These are phyloP conservation scores for Nakazawaea molendinolei DNA, from an alignment of 805 yeast species.

Conservation along the genomic window DNA sequence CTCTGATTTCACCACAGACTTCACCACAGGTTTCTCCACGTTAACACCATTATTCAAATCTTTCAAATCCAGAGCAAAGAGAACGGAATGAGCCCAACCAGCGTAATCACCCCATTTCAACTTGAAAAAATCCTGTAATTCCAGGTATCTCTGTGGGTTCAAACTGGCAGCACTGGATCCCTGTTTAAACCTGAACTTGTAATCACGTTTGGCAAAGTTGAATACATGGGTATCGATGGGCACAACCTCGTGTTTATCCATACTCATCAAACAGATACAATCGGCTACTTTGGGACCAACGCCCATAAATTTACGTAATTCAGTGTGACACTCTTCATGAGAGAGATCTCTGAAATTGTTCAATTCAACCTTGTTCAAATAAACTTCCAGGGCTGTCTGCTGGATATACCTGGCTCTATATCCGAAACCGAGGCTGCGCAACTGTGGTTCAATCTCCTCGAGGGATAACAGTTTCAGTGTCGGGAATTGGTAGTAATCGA, in stretches of 20 bases:
- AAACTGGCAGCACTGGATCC: constrained; percentile 35
- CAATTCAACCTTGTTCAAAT: constrained; percentile 29
- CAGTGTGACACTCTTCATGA: constrained; percentile 49
- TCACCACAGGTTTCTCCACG: no score
- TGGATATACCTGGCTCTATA: constrained; percentile 86
- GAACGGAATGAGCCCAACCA: constrained; percentile 98
- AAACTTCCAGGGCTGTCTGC: constrained; percentile 60
- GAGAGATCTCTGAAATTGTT: constrained; percentile 35
- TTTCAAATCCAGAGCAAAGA: constrained; percentile 77
- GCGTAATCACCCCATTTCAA: constrained; percentile 84
- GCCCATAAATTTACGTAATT: constrained; percentile 64
- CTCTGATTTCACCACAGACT: no score
- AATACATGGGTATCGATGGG: constrained; percentile 96
- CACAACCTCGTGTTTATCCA: constrained; percentile 79
- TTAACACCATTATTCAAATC: constrained; percentile 69
- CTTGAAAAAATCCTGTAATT: constrained; percentile 53
- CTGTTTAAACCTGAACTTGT: constrained; percentile 54
- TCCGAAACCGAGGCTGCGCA: constrained; percentile 67
- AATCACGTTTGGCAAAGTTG: constrained; percentile 81
- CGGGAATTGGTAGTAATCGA: constrained; percentile 71
- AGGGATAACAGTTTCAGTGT: constrained; percentile 43
- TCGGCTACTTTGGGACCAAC: constrained; percentile 99
- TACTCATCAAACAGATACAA: constrained; percentile 87
- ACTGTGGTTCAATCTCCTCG: constrained; percentile 19
- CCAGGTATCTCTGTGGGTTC: constrained; percentile 44